Base-by-base conservation (phyloP, 306 rosid species). In the Fragaria iinumae region DNA sequence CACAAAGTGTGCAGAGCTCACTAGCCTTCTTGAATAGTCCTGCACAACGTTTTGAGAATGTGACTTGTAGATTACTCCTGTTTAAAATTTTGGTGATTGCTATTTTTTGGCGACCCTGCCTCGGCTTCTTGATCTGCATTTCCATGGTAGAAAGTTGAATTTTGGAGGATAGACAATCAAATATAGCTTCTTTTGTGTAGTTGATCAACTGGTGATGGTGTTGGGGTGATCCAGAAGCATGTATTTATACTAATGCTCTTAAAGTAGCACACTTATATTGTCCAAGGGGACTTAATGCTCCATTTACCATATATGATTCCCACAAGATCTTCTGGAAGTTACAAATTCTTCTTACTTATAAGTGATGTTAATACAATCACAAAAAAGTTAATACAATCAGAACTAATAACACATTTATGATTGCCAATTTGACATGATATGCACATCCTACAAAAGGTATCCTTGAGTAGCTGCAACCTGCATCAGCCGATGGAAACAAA, bases 1-100 rank as follows among this genome's bases (percentile, higher is more conserved):
- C 38, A 11, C 76, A 72, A 20, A 72, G 66, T 34, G 76, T 72
- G 76, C 65, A 72, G 34, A 72, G 66, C 13, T 72, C 76, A 72
- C 66, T 52, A 7, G 45, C 75, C 62, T 71, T 71, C 65, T 52
- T 52, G 66, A 72, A 36, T 14, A 72, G 66, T 32, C 76, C 38
- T n/a, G 49, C 23, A 29, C 76, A 29, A 5, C 64, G 76, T 36
- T 53, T 72, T 2, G 76, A 72, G 76, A 53, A 72, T 36, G 65
- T 72, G 36, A 72, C 66, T 53, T 53, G 36, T 38, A 72, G 38
- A 3, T 72, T 53, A 11, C 76, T 53, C 60, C 49, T 53, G 50
- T 53, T 53, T 8, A 47, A 0, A 4, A 72, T 53, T 72, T 52
- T 72, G 48, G 66, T 8, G 3, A 72, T 53, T 11, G 29, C 76